Evolutionary conservation across 306 rosid species (phyloP).

Genomic region (Trifolium dubium): DNA sequence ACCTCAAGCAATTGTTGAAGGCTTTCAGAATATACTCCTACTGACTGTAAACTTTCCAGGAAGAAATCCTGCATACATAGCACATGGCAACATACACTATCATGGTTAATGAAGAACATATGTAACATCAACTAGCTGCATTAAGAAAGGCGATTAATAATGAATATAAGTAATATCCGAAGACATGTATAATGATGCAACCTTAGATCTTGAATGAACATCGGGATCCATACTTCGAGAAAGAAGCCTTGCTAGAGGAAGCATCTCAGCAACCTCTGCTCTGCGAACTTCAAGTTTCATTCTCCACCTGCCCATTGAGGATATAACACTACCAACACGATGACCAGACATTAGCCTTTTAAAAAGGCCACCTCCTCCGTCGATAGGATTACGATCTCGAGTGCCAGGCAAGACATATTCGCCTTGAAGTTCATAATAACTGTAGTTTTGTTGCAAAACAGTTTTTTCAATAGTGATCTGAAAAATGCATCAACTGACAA

Average conservation of each 20-base stretch:
- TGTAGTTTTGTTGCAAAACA: constrained; percentile 84
- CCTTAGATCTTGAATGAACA: constrained; percentile 93
- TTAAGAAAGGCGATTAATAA: constrained; percentile 35
- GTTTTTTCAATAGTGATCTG: constrained; percentile 96
- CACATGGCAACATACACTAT: constrained; percentile 33
- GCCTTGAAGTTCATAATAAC: constrained; percentile 97
- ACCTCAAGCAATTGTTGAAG: constrained; percentile 80
- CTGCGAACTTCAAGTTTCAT: constrained; percentile 88
- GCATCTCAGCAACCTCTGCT: constrained; percentile 98
- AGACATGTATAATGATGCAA: constrained; percentile 46
- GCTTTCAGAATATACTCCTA: constrained; percentile 70
- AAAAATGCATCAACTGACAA: constrained; percentile 40
- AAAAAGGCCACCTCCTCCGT: constrained; percentile 65
- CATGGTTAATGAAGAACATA: constrained; percentile 28
- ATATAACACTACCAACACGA: constrained; percentile 78
- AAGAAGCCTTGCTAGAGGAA: constrained; percentile 94
- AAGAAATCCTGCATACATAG: constrained; percentile 77
- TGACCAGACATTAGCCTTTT: constrained; percentile 82
- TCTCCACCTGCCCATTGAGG: constrained; percentile 99
- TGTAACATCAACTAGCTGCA: constrained; percentile 29
- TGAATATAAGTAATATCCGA: constrained; percentile 30
- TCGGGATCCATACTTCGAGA: constrained; percentile 91
- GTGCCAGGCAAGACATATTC: constrained; percentile 92
- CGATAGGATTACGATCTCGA: constrained; percentile 75
- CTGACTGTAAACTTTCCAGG: constrained; percentile 75